Evolutionary conservation across 495 filamentous ascomycete species (phyloP), one percentile per base, ranked within the genome.

Genomic region (Antarctomyces pellizariae): DNA sequence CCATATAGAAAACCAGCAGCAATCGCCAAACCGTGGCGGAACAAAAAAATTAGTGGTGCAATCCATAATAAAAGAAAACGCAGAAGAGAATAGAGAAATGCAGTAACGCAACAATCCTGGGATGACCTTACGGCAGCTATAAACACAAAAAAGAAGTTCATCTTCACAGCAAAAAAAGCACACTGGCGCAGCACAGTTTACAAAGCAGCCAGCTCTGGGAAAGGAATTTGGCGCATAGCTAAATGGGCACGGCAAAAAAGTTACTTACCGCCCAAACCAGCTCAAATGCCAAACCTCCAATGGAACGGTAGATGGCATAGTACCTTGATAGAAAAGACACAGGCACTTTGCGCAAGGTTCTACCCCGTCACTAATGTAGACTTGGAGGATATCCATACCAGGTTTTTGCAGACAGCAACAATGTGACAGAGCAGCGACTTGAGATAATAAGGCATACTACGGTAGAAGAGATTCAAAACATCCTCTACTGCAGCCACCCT

Each of bases 361-460:
- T 49, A 47, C 18, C 37, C 39, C 1, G 7, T 17, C 13, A 28
- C 30, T 0, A 27, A 31, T 0, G 36, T 37, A 3, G 37, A 47
- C 29, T 36, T 49, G 2, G 21, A 21, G 2, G 34, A 25, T 12
- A 5, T 25, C 7, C 7, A 7, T 25, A 13, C 7, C 5, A 25
- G 7, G 6, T 10, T 10, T 21, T 6, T 5, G 6, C 14, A 9
- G 6, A 7, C 8, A 13, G 24, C 8, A 6, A 5, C 6, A 7
- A 25, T 13, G n/a, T n/a, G n/a, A n/a, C n/a, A n/a, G n/a, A n/a
- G n/a, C n/a, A n/a, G n/a, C n/a, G n/a, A n/a, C n/a, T n/a, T n/a
- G n/a, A 21, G 10, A 6, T 12, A 25, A 13, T 9, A 7, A 5
- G 13, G 24, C 6, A 25, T 5, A 13, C 14, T 5, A 7, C 24